Conservation (phyloP, 2,329 filamentous ascomycete genomes). For the Aspergillus tubingensis region DNA sequence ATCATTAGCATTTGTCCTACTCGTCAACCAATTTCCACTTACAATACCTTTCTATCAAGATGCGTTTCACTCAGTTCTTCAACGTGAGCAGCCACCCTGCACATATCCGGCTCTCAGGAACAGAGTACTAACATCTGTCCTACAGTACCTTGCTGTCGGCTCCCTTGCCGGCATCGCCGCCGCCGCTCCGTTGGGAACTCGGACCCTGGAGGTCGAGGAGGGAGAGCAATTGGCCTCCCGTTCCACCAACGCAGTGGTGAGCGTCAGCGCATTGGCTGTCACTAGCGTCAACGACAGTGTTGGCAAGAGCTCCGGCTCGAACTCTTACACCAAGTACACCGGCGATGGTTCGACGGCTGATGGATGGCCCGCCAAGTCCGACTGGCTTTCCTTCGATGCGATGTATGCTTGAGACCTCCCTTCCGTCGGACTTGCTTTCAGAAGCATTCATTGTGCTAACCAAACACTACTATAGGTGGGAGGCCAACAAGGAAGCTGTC, state of each 20-base stretch:
- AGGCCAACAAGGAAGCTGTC: slow-evolving; percentile 14
- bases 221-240: slow-evolving; percentile 1
- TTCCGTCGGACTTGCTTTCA: no score
- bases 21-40: neutral
- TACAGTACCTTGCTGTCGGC: neutral
- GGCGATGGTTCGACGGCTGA: slow-evolving; percentile 23
- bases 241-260: slow-evolving; percentile 4
- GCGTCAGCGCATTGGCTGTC: neutral
- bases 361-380: slow-evolving; percentile 27
- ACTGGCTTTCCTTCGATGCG: slow-evolving; percentile 26
- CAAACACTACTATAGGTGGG: slow-evolving; percentile 12
- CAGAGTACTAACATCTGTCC: neutral
- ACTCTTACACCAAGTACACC: slow-evolving; percentile 21
- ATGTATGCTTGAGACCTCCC: slow-evolving; percentile 17
- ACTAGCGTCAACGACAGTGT: neutral
- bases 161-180: neutral
- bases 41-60: neutral
- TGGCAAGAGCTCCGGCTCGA: neutral
- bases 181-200: slow-evolving; percentile 4
- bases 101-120: no score
- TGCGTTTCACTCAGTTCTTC: slow-evolving; percentile 6
- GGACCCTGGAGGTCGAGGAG: neutral
- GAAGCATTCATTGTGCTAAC: neutral
- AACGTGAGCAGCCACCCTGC: neutral
- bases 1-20: neutral